Evolutionary conservation across 495 filamentous ascomycete genomes (phyloP), one percentile per base, ranked within the genome.

Genomic region (Aspergillus conjunctus): DNA sequence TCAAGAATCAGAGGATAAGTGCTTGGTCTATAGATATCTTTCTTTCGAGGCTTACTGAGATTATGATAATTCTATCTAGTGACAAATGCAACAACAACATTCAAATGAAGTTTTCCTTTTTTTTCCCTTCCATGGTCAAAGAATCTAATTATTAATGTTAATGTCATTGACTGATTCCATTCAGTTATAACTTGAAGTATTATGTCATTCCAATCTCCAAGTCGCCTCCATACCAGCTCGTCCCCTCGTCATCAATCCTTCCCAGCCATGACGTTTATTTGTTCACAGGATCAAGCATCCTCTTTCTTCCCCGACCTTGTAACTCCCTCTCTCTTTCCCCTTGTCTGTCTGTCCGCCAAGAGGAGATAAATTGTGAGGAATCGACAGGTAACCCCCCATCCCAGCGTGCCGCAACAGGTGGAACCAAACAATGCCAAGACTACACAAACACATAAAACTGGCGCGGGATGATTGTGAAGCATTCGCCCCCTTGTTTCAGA

Each of bases 401-500:
- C 7, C 26, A 56, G 37, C 34, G 49, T 56, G 46, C 43, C 51
- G 43, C 22, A 51, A 30, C 21, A 26, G 43, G 64, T 63, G 59
- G 59, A 62, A 30, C 58, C 51, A 59, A 63, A 54, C 62, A 51
- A 59, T 63, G 67, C 67, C 67, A 69, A 69, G 67, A 14, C 63
- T 62, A 49, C 59, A 62, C 62, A 54, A 52, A 48, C 56, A 56
- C 60, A 64, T 66, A 60, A 68, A 68, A 68, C 63, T 65, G 60
- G 63, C 66, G 61, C 63, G 58, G 60, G 66, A 65, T 58, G 60
- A 63, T 64, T 53, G 57, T 69, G 67, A 69, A 66, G 67, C 64
- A 66, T 65, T 63, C 48, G 56, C 67, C 64, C 50, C 67, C 57
- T 66, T 66, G 63, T 69, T 69, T 68, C 66, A 66, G 55, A 45